Conservation (phyloP, 2,329 filamentous ascomycete species). For the Ilyonectria sp. region DNA sequence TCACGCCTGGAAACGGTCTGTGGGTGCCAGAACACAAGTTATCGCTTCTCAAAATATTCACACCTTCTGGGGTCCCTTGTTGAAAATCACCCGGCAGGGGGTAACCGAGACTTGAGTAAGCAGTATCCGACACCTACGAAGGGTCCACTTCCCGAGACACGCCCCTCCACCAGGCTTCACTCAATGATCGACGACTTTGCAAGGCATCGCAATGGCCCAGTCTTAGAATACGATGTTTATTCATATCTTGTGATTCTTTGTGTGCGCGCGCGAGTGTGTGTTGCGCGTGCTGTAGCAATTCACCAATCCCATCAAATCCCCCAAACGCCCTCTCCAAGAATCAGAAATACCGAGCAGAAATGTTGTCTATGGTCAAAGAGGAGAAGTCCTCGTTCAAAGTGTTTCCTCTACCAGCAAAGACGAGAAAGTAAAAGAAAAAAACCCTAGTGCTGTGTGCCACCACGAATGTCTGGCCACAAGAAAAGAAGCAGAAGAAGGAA, state of each 20-base stretch:
- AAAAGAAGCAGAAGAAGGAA: constrained; percentile 9
- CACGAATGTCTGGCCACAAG: constrained; percentile 2
- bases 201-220: constrained; percentile 20
- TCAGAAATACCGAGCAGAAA: constrained; percentile 1
- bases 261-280: constrained; percentile 3
- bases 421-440: not conserved
- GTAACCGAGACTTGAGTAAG: not conserved
- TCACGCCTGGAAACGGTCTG: not conserved
- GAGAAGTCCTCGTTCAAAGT: constrained; percentile 1
- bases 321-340: constrained; percentile 21
- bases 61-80: not conserved
- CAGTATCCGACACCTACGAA: constrained; percentile 8
- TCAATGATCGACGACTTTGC: constrained; percentile 31
- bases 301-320: not conserved
- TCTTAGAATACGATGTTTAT: constrained; percentile 18
- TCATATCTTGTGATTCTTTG: constrained; percentile 17
- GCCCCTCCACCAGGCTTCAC: constrained; percentile 9
- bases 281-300: not conserved
- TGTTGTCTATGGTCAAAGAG: constrained; percentile 16
- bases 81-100: not conserved
- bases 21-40: not conserved
- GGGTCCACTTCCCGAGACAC: constrained; percentile 18
- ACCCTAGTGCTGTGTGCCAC: constrained; percentile 5
- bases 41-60: not conserved
- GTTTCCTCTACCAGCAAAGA: constrained; percentile 11